These are phyloP conservation scores for Bimuria novae-zelandiae DNA, from an alignment of 2,329 filamentous ascomycete genomes.

Conservation along the genomic window DNA sequence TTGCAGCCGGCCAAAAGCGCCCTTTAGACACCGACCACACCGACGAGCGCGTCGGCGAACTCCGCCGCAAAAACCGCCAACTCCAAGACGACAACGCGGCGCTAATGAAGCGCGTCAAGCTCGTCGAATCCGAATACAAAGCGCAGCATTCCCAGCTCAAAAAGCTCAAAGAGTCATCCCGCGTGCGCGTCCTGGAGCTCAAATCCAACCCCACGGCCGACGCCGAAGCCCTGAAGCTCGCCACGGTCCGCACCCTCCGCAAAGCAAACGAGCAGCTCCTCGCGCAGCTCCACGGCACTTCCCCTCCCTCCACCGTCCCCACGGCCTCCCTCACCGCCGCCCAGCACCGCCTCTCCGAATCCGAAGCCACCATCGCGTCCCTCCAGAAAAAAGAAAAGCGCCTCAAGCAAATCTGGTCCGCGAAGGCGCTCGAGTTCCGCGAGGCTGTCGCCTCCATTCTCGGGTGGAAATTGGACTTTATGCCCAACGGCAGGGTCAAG, in stretches of 20 bases:
- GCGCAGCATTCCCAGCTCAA: conserved; percentile 75
- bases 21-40: conserved; percentile 60
- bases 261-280: conserved; percentile 85
- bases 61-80: conserved; percentile 85
- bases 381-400: conserved; percentile 81
- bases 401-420: conserved; percentile 88
- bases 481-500: conserved; percentile 95
- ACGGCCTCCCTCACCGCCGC: conserved; percentile 74
- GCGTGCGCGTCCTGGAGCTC: conserved; percentile 82
- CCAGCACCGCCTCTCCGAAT: conserved; percentile 73
- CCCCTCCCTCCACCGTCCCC: conserved; percentile 65
- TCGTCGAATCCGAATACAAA: conserved; percentile 76
- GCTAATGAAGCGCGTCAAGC: conserved; percentile 69
- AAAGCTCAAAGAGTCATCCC: conserved; percentile 67
- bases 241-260: conserved; percentile 75
- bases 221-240: conserved; percentile 80
- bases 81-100: conserved; percentile 77
- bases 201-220: conserved; percentile 91
- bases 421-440: conserved; percentile 92
- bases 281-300: conserved; percentile 64
- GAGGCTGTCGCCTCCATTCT: conserved; percentile 91
- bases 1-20: conserved; percentile 63
- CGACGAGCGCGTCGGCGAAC: conserved; percentile 76
- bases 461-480: conserved; percentile 93
- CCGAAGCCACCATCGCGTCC: conserved; percentile 56